Evolutionary conservation across 2,329 filamentous ascomycete genomes (phyloP).

Genomic region (Zymoseptoria brevis): DNA sequence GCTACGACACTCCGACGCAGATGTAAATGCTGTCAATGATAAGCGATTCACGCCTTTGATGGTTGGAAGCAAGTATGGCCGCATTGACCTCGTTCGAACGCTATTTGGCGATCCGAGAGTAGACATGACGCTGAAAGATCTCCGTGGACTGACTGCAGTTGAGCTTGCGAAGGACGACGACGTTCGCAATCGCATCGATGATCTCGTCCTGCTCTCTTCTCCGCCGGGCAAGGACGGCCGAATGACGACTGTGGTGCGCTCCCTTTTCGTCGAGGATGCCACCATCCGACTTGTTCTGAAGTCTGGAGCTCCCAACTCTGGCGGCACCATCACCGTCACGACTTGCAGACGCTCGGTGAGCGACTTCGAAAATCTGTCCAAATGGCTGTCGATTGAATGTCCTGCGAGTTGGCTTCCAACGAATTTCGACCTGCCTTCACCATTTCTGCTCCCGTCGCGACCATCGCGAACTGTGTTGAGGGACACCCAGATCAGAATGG

Average conservation of each 20-base stretch:
- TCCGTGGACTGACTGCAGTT: conserved; percentile 83
- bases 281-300: conserved; percentile 90
- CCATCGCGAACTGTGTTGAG: conserved; percentile 80
- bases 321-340: conserved; percentile 82
- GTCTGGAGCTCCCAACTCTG: conserved; percentile 76
- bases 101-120: conserved; percentile 83
- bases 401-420: conserved; percentile 91
- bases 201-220: conserved; percentile 75
- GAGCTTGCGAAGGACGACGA: conserved; percentile 98
- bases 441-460: conserved; percentile 87
- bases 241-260: conserved; percentile 86
- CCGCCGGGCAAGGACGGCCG: conserved; percentile 64
- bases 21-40: conserved; percentile 92
- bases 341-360: conserved; percentile 80
- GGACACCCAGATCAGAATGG: conserved; percentile 77
- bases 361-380: conserved; percentile 86
- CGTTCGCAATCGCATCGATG: conserved; percentile 91
- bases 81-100: conserved; percentile 83
- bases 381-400: conserved; percentile 77
- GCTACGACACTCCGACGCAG: conserved; percentile 78
- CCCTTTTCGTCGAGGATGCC: conserved; percentile 95
- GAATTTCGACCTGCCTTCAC: conserved; percentile 68
- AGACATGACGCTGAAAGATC: conserved; percentile 74
- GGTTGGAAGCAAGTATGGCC: conserved; percentile 96
- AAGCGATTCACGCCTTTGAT: conserved; percentile 92